Percentiles rank a stretch among this genome's conserved stretches.
phyloP scores from a whole-genome alignment of 495 filamentous ascomycete species.

The Penicillium samsonianum region DNA sequence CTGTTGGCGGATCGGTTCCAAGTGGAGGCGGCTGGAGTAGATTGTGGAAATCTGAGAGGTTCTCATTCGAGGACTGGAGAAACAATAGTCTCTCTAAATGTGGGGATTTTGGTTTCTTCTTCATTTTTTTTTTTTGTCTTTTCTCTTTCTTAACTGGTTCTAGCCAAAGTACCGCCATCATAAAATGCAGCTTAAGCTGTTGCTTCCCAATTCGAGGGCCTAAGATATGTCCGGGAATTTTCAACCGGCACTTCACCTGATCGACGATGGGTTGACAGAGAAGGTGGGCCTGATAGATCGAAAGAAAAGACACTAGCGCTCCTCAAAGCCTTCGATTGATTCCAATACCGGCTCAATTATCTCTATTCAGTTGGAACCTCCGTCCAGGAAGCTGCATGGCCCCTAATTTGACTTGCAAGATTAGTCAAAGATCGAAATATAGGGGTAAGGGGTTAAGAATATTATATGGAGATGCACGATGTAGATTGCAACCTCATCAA shows the following conservation, averaged over 20 bases:
- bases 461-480: neutral
- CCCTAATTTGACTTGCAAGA: neutral
- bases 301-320: slow-evolving; percentile 11
- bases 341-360: slow-evolving; percentile 11
- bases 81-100: slow-evolving; percentile 1
- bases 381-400: neutral
- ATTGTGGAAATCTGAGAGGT: neutral
- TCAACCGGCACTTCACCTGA: slow-evolving; percentile 23
- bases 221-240: neutral
- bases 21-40: slow-evolving; percentile 21
- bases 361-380: slow-evolving; percentile 9
- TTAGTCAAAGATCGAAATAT: neutral
- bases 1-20: slow-evolving; percentile 23
- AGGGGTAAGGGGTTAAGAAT: neutral
- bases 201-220: neutral
- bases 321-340: slow-evolving; percentile 11
- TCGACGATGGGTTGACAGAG: slow-evolving; percentile 29
- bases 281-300: slow-evolving; percentile 17
- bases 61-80: slow-evolving; percentile 7
- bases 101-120: too few relatives aligned
- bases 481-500: neutral
- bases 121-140: neutral
- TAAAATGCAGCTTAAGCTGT: neutral
- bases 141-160: neutral
- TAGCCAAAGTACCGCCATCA: neutral